These are phyloP conservation scores for Lolium perenne DNA, from an alignment of 176 grass and related monocot species.

Conservation along the genomic window DNA sequence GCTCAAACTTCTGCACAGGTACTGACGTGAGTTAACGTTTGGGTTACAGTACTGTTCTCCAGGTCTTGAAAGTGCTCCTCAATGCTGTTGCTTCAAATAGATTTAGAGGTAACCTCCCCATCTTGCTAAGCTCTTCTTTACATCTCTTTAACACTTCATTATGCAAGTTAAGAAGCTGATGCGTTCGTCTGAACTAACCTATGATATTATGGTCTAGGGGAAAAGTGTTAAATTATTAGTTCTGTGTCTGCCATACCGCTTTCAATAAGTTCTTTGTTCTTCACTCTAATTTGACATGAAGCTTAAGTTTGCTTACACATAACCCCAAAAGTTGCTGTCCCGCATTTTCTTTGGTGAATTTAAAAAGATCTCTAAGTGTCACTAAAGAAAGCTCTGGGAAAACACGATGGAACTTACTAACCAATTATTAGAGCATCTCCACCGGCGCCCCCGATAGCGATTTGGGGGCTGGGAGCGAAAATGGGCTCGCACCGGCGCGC, in stretches of 20 bases:
- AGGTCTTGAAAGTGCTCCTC: slow-evolving; percentile 99
- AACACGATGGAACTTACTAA: neutral
- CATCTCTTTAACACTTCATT: slow-evolving; percentile 24
- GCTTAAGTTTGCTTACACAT: slow-evolving; percentile 6
- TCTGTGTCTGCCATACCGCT: neutral
- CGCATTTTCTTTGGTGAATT: slow-evolving; percentile 33
- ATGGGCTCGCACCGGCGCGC: too few species aligned
- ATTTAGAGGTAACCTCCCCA: slow-evolving; percentile 81
- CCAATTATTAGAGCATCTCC: neutral
- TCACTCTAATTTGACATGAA: slow-evolving; percentile 26
- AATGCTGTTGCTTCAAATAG: slow-evolving; percentile 96
- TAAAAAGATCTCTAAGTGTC: neutral
- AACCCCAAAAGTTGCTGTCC: neutral
- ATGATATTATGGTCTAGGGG: slow-evolving; percentile 18
- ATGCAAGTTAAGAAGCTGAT: slow-evolving; percentile 24
- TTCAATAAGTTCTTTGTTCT: slow-evolving; percentile 13
- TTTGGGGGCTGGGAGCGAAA: too few species aligned
- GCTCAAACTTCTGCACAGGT: slow-evolving; percentile 30
- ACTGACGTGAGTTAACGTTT: slow-evolving; percentile 40
- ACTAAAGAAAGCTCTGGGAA: slow-evolving; percentile 29
- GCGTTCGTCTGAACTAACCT: neutral
- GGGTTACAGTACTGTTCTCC: slow-evolving; percentile 85
- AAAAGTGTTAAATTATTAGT: slow-evolving; percentile 22
- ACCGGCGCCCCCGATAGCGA: too few species aligned
- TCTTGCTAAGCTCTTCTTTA: slow-evolving; percentile 26